A percentile compares a stretch with the other conserved stretches of the same genome.
phyloP scores from a whole-genome alignment of 768 basidiomycete species.

The Phanerochaete sordida region DNA sequence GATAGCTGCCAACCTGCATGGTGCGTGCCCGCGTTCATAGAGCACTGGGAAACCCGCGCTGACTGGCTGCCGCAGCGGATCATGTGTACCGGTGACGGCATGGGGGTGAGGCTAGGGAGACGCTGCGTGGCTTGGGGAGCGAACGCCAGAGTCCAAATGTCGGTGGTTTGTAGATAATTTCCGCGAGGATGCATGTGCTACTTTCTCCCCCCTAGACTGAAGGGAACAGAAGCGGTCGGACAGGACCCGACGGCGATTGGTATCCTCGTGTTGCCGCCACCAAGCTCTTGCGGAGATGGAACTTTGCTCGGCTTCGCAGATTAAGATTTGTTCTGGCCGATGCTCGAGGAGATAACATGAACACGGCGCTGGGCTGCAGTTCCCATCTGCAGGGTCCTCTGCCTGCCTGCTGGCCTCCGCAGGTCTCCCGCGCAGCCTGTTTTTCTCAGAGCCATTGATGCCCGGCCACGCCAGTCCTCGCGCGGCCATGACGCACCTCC shows the following conservation, averaged over 20 bases:
- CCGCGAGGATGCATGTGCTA: conserved; percentile 6
- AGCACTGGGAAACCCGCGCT: conserved; percentile 14
- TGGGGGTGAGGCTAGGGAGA: background rate
- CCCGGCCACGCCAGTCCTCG: conserved; percentile 1
- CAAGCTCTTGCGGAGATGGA: conserved; percentile 9
- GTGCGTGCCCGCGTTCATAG: conserved; percentile 33
- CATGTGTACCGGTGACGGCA: conserved; percentile 74
- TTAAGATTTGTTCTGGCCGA: background rate
- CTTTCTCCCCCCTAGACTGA: conserved; percentile 5
- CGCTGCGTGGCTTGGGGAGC: background rate
- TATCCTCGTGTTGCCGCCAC: conserved; percentile 13
- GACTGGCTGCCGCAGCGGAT: conserved; percentile 51
- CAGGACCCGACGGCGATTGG: conserved; percentile 10
- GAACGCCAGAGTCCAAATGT: background rate
- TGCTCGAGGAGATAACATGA: background rate
- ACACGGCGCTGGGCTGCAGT: background rate
- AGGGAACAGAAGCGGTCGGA: background rate
- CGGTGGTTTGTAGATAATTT: conserved; percentile 1
- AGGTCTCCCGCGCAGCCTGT: background rate
- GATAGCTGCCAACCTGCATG: conserved; percentile 89
- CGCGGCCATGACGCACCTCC: conserved; percentile 6
- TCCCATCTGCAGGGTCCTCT: conserved; percentile 1
- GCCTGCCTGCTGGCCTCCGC: conserved; percentile 4
- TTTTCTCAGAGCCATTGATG: conserved; percentile 10
- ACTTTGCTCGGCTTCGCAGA: conserved; percentile 2